phyloP scores from a whole-genome alignment of 1,284 basidiomycete species.

The Phellopilus nigrolimitatus region DNA sequence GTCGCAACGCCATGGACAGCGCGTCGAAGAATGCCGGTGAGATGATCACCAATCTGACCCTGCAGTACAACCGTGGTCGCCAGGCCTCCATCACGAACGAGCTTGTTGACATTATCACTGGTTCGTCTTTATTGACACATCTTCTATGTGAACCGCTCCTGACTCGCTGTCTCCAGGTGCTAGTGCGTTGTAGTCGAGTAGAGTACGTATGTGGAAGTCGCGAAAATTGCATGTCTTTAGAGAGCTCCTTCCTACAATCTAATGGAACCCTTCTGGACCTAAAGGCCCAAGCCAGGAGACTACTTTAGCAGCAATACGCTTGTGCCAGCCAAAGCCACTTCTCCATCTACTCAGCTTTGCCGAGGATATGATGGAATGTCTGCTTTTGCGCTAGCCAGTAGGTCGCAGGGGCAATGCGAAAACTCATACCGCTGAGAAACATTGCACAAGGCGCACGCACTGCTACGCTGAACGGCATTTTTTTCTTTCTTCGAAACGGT shows the following conservation, averaged over 20 bases:
- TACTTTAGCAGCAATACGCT: no score
- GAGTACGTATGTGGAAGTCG: neutral
- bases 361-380: no score
- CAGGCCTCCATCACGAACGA: slow-evolving; percentile 98
- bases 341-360: no score
- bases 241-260: neutral
- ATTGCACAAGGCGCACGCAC: no score
- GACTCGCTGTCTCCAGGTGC: slow-evolving; percentile 4
- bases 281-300: no score
- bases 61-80: slow-evolving; percentile 98
- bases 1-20: slow-evolving; percentile 99
- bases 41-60: slow-evolving; percentile 83
- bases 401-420: no score
- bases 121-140: slow-evolving; percentile 38
- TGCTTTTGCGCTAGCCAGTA: no score
- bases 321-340: no score
- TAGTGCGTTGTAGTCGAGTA: slow-evolving; percentile 10
- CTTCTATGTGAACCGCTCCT: neutral
- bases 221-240: slow-evolving; percentile 2
- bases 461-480: no score
- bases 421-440: no score
- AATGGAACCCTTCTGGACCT: no score
- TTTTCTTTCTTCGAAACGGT: no score
- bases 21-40: slow-evolving; percentile 97
- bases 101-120: slow-evolving; percentile 92